These are phyloP conservation scores for Eucalyptus tenuipes DNA, from an alignment of 345 rosid species.

Conservation along the genomic window DNA sequence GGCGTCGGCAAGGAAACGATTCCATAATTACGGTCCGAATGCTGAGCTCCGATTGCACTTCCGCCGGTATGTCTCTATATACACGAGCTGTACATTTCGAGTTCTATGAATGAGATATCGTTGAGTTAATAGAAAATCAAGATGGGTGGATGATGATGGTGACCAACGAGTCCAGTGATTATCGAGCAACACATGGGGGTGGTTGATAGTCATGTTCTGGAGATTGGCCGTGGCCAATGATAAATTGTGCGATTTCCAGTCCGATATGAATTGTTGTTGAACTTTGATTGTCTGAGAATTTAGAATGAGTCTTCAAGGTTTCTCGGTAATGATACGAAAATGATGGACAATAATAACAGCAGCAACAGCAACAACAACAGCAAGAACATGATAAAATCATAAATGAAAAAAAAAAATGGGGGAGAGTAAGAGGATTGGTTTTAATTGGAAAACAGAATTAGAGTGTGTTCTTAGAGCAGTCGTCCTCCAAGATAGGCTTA, in stretches of 20 bases:
- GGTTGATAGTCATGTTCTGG: not conserved
- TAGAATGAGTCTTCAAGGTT: not conserved
- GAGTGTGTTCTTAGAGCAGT: not conserved
- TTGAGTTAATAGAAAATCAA: not conserved
- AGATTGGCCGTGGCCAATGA: not conserved
- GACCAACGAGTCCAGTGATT: not conserved
- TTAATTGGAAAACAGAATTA: not conserved
- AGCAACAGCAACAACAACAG: not conserved
- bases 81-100: not conserved
- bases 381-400: too few species aligned
- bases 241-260: not conserved
- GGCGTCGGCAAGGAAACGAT: too few species aligned
- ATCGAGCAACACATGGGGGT: rapidly evolving
- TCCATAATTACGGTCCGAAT: too few species aligned
- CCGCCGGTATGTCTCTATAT: not conserved
- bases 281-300: too few species aligned
- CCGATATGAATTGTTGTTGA: too few species aligned
- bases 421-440: not conserved
- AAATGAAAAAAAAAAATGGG: rapidly evolving
- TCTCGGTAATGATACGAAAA: too few species aligned
- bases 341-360: too few species aligned
- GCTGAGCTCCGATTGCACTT: too few species aligned
- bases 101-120: not conserved
- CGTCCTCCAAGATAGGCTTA: not conserved
- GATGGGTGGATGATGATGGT: not conserved